phyloP scores from a whole-genome alignment of 805 yeast species.

The Nakazawaea laoshanensis region DNA sequence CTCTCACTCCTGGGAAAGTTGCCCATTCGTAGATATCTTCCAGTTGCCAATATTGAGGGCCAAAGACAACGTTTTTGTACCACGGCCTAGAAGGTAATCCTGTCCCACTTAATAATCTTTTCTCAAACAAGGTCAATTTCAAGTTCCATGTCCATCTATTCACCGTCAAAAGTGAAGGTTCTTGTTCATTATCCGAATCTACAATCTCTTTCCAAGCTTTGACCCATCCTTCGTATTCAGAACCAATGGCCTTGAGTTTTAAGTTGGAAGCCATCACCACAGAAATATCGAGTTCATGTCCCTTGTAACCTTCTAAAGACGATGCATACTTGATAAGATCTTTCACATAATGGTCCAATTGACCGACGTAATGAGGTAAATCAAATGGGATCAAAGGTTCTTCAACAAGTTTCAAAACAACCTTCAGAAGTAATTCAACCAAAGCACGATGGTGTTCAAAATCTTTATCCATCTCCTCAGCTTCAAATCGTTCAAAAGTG shows the following conservation, averaged over 20 bases:
- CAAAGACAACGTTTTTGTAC: constrained; percentile 60
- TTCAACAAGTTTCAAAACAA: constrained; percentile 57
- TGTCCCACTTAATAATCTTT: constrained; percentile 35
- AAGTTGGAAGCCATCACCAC: constrained; percentile 20
- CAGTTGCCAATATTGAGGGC: constrained; percentile 58
- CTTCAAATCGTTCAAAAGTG: constrained; percentile 44
- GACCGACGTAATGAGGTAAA: constrained; percentile 35
- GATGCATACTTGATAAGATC: constrained; percentile 36
- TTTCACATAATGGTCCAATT: constrained; percentile 32
- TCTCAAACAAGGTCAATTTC: constrained; percentile 49
- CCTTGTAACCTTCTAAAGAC: constrained; percentile 8
- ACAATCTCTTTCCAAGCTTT: constrained; percentile 57
- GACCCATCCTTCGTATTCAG: constrained; percentile 45
- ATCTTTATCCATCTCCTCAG: constrained; percentile 41
- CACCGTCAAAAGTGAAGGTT: constrained; percentile 64
- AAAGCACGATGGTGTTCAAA: constrained; percentile 49
- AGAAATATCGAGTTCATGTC: constrained; percentile 16
- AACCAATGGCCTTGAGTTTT: constrained; percentile 33
- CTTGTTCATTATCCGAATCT: constrained; percentile 46
- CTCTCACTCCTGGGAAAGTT: constrained; percentile 73
- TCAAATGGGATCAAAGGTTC: constrained; percentile 71
- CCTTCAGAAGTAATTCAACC: constrained; percentile 43
- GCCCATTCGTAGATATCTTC: constrained; percentile 41
- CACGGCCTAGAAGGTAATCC: constrained; percentile 50
- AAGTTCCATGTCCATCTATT: constrained; percentile 78